Evolutionary conservation across 2,329 filamentous ascomycete species (phyloP), one percentile per base, ranked within the genome.

Genomic region (Fusarium humuli): DNA sequence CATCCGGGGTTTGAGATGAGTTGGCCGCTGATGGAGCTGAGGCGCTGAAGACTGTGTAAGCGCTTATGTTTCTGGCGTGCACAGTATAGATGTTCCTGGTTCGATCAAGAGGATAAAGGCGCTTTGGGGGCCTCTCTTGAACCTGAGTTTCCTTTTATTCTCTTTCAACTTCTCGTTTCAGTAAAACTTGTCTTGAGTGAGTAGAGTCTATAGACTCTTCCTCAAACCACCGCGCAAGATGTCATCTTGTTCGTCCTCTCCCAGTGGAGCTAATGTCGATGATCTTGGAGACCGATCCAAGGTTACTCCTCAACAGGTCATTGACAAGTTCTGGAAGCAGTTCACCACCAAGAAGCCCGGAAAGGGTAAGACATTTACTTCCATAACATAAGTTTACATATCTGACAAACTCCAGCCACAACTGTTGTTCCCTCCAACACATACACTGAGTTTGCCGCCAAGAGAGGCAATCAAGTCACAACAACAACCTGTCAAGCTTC

Each of bases 321-420:
- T 94, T 60, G 87, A 92, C 70, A 87, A 91, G 65, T 94, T 94
- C 76, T 94, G 92, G 92, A 80, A 84, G 55, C 89, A 88, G 61
- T 93, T 94, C 72, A 90, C 86, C 16, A 89, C 90, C 54, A 92
- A 90, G 75, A 85, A 86, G 27, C 92, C 91, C 0, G 91, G 92
- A 18, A 93, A 92, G 82, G 90, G 87, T 86, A 73, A 41, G 74
- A 27, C 14, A 7, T 20, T 20, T 5, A 7, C 6, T 13, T 14
- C n/a, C 2, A n/a, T 10, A 8, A 14, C 5, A 11, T 14, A 18
- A 14, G 3, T 10, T 4, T 1, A 10, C 13, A 27, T 25, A 5
- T 5, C 52, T 68, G 7, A 67, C 25, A 25, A 11, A 2, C 5
- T 11, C 12, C 12, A 89, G 87, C 91, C 23, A 91, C 89, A 30